These are phyloP conservation scores for Ampelocalamus luodianensis DNA, from an alignment of 176 grass and related monocot genomes.

Conservation along the genomic window DNA sequence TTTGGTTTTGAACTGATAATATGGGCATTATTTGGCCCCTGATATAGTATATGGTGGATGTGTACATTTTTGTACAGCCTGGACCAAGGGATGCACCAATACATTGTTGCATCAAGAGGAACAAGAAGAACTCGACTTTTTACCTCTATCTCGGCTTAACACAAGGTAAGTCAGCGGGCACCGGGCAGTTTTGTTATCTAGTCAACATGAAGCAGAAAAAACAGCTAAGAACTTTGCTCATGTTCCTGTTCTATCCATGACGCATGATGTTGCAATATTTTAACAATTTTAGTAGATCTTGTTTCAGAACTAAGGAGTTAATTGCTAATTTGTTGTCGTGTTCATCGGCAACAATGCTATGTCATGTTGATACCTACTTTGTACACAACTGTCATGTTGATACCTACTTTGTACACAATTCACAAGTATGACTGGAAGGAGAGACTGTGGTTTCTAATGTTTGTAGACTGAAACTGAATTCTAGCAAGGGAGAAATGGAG, in stretches of 20 bases:
- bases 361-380: not conserved
- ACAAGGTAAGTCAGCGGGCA: constrained; percentile 45
- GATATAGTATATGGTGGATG: not conserved
- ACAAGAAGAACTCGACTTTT: constrained; percentile 60
- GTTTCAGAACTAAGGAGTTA: not conserved
- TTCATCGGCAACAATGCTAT: not conserved
- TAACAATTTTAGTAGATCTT: not conserved
- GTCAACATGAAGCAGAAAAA: not conserved
- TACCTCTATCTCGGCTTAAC: constrained; percentile 71
- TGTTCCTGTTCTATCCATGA: not conserved
- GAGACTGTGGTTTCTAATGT: not conserved
- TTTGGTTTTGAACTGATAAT: not conserved
- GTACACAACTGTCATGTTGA: not conserved
- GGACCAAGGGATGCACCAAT: constrained; percentile 59
- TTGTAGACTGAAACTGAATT: not conserved
- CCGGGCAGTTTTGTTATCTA: not conserved
- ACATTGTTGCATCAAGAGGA: constrained; percentile 71
- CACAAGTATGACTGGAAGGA: not conserved
- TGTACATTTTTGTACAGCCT: constrained; percentile 44
- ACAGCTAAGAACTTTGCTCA: not conserved
- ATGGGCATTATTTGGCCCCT: not conserved
- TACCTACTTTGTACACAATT: not conserved
- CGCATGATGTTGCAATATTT: not conserved
- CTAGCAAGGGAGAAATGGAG: not conserved
- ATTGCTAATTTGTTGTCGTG: not conserved